These are phyloP conservation scores for Symbiodinium natans DNA, from an alignment of 73 alveolate genomes.

Conservation along the genomic window DNA sequence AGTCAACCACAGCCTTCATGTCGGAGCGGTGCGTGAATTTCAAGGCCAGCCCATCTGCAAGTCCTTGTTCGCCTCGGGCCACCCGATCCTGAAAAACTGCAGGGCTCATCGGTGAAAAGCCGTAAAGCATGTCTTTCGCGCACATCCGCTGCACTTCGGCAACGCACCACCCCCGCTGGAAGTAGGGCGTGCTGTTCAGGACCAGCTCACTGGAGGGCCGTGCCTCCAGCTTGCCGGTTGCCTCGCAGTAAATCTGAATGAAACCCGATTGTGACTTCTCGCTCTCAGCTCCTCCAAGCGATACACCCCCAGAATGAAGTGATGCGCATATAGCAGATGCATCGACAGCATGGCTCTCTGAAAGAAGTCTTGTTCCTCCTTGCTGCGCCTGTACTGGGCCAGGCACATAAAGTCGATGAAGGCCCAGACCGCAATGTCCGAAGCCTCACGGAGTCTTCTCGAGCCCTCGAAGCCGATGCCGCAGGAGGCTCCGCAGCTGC, in stretches of 20 bases:
- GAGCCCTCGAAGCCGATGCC: no score
- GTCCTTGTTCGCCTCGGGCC: background rate
- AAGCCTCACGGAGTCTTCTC: no score
- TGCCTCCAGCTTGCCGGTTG: background rate
- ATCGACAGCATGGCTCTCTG: background rate
- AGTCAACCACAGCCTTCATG: background rate
- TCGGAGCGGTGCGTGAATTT: background rate
- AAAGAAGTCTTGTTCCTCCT: conserved; percentile 11
- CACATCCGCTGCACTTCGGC: background rate
- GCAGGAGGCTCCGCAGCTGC: background rate
- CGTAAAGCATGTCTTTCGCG: background rate
- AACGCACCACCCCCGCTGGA: background rate
- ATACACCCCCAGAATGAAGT: background rate
- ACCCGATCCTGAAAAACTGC: background rate
- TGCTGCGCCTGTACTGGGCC: background rate
- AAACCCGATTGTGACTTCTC: background rate
- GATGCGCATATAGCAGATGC: background rate
- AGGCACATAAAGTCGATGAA: background rate
- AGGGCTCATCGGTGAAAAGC: background rate
- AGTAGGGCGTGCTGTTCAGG: background rate
- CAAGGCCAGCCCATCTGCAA: background rate
- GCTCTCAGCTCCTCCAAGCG: background rate
- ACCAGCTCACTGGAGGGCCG: background rate
- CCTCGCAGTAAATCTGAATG: background rate
- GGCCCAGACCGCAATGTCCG: background rate